A percentile compares a stretch with the other conserved stretches of the same genome.
phyloP scores from a whole-genome alignment of 139 green algal genomes.

The Chlorokybus atmophyticus region DNA sequence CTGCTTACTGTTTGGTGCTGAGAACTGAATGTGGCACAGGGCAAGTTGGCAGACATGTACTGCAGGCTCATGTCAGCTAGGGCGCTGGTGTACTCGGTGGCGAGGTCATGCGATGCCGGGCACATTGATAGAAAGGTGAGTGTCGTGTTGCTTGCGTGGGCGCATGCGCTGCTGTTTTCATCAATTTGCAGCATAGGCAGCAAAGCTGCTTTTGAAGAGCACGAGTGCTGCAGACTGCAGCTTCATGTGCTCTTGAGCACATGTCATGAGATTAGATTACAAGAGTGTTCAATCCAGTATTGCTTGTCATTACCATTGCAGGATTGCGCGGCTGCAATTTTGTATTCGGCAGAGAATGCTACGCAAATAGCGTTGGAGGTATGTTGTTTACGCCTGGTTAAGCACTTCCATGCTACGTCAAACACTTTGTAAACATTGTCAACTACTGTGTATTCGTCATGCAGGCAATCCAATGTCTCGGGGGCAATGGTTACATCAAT shows the following conservation, averaged over 20 bases:
- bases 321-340: conserved; percentile 77
- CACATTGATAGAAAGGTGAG: conserved; percentile 23
- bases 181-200: too few relatives aligned
- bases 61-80: conserved; percentile 1
- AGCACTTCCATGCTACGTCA: too few relatives aligned
- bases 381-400: too few relatives aligned
- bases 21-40: conserved; percentile 16
- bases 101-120: conserved; percentile 42
- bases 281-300: too few relatives aligned
- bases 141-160: neutral
- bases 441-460: too few relatives aligned
- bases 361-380: conserved; percentile 66
- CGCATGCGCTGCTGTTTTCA: too few relatives aligned
- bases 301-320: conserved; percentile 28
- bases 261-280: too few relatives aligned
- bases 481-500: conserved; percentile 88
- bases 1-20: neutral
- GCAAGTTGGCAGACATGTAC: conserved; percentile 92
- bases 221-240: too few relatives aligned
- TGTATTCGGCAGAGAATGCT: conserved; percentile 66
- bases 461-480: conserved; percentile 56
- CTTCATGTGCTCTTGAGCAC: too few relatives aligned
- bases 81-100: conserved; percentile 45
- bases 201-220: too few relatives aligned
- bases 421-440: too few relatives aligned